Evolutionary conservation across 352 stramenopile species (phyloP).

Genomic region (Globisporangium orthogonon): DNA sequence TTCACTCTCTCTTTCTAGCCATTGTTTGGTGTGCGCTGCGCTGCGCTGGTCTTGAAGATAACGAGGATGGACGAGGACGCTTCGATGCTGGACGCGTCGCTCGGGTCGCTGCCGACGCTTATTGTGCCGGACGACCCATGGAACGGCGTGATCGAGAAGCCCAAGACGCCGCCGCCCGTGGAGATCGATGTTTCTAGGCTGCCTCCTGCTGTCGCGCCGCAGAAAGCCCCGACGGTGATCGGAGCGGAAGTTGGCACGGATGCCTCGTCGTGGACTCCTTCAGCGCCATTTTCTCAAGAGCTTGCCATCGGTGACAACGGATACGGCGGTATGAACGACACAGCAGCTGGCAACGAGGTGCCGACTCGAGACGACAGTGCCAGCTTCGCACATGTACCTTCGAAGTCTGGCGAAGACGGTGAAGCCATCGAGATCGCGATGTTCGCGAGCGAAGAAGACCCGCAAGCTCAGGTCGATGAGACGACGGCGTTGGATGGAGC

Average conservation of each 20-base stretch:
- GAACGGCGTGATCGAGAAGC: conserved; percentile 57
- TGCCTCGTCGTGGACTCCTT: not conserved
- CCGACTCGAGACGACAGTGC: no score
- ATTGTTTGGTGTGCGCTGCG: not conserved
- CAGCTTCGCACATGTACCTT: no score
- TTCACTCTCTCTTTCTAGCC: not conserved
- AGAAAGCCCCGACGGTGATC: not conserved
- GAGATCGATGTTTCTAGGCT: conserved; percentile 13
- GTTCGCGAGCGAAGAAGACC: conserved; percentile 7
- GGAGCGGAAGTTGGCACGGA: not conserved
- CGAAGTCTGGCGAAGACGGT: not conserved
- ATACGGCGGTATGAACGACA: no score
- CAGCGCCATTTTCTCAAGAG: no score
- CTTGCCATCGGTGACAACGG: no score
- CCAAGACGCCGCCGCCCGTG: conserved; percentile 42
- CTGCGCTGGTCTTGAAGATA: not conserved
- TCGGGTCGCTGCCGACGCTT: conserved; percentile 47
- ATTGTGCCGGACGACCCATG: conserved; percentile 66
- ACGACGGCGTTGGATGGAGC: not conserved
- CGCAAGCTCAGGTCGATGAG: not conserved
- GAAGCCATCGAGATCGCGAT: conserved; percentile 11
- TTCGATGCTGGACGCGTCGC: conserved; percentile 16
- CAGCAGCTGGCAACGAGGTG: not conserved
- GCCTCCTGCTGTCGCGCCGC: not conserved
- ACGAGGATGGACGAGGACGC: not conserved